Conservation (phyloP, 2,329 filamentous ascomycete species). For the Sclerotinia glacialis region DNA sequence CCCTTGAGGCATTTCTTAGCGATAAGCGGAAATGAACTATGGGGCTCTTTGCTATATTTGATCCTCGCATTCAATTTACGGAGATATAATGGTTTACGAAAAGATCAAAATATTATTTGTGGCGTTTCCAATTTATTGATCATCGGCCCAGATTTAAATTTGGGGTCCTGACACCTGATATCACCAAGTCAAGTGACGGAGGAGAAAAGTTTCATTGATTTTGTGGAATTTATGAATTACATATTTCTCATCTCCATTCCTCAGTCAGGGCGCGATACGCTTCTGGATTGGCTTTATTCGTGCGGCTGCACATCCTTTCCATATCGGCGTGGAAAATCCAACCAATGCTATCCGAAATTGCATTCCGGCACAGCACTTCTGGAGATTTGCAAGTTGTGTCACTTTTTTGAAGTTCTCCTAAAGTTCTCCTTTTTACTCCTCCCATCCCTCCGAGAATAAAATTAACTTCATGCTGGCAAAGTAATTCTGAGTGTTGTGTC, state of each 20-base stretch:
- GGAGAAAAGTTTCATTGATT: neutral
- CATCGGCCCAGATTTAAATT: neutral
- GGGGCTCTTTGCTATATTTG: neutral
- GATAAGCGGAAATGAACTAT: conserved; percentile 20
- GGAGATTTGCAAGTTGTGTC: neutral
- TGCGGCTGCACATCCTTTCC: neutral
- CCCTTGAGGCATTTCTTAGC: neutral
- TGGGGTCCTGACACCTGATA: neutral
- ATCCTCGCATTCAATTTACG: neutral
- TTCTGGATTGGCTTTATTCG: neutral
- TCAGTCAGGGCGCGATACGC: neutral
- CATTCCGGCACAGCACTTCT: neutral
- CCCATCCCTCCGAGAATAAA: neutral
- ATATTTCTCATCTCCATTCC: neutral
- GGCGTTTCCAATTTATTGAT: conserved; percentile 12
- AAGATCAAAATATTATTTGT: neutral
- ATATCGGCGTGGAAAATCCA: neutral
- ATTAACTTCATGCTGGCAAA: conserved; percentile 1
- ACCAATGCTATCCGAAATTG: neutral
- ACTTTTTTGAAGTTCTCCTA: neutral
- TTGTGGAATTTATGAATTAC: neutral
- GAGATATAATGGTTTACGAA: neutral
- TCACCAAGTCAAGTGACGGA: neutral
- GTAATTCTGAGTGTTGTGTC: neutral
- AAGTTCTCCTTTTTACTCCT: neutral